Evolutionary conservation across 2,329 filamentous ascomycete species (phyloP).

Genomic region (Clonostachys rhizophaga): DNA sequence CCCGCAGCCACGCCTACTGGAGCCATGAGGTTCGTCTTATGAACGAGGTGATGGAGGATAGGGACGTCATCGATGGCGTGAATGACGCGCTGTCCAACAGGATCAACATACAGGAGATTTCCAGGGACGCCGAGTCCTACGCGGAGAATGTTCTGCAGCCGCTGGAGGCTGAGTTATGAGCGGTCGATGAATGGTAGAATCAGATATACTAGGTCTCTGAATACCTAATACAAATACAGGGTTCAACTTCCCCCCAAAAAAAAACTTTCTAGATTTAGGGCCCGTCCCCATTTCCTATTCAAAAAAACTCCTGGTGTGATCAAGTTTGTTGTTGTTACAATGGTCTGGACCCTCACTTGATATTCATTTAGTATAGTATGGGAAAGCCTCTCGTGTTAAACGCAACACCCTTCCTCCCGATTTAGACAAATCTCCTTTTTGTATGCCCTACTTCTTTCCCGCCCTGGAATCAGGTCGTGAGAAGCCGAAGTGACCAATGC

Average conservation of each 20-base stretch:
- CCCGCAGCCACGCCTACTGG: constrained; percentile 71
- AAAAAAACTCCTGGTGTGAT: background rate
- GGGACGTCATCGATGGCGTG: constrained; percentile 67
- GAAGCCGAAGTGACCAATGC: too few species aligned
- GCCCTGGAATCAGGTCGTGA: too few species aligned
- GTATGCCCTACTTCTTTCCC: too few species aligned
- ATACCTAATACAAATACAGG: background rate
- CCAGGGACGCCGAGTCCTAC: constrained; percentile 60
- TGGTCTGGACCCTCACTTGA: too few species aligned
- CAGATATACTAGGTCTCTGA: too few species aligned
- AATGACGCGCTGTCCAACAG: constrained; percentile 61
- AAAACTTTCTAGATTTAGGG: background rate
- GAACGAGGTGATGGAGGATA: constrained; percentile 72
- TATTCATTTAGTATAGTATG: too few species aligned
- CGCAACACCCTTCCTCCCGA: too few species aligned
- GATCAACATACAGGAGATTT: constrained; percentile 58
- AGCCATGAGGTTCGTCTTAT: constrained; percentile 68
- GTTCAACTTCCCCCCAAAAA: background rate
- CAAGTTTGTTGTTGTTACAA: background rate
- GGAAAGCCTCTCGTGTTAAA: too few species aligned
- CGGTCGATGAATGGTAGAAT: too few species aligned
- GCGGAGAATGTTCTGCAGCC: constrained; percentile 35
- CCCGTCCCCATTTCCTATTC: too few species aligned
- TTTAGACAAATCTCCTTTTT: too few species aligned
- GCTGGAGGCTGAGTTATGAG: constrained; percentile 8